Evolutionary conservation across 192 early-diverging fungal genomes (phyloP).

Genomic region (Phlyctochytrium bullatum): DNA sequence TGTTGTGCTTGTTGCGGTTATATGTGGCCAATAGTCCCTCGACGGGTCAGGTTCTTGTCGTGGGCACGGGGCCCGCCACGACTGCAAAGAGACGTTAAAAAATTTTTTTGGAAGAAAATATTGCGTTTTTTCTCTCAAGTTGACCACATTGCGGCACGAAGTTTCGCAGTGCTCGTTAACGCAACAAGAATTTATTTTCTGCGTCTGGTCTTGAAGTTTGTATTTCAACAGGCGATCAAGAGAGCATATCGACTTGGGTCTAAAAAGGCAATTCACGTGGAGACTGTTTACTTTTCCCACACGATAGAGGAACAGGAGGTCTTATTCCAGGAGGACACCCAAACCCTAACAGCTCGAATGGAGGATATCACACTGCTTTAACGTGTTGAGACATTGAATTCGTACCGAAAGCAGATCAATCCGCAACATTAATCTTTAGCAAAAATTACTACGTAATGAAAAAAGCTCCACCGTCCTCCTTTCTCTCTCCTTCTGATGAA

Average conservation of each 20-base stretch:
- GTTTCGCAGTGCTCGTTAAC: conserved; percentile 60
- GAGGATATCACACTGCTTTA: too few species aligned
- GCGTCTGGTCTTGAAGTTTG: conserved; percentile 66
- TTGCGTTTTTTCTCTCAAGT: too few species aligned
- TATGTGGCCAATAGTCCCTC: background rate
- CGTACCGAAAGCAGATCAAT: too few species aligned
- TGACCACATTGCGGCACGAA: conserved; percentile 67
- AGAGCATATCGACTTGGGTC: conserved; percentile 82
- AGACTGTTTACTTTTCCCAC: conserved; percentile 52
- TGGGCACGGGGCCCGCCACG: conserved; percentile 48
- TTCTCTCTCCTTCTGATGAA: too few species aligned
- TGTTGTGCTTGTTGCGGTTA: background rate
- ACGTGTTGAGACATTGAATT: too few species aligned
- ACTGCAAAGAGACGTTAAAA: conserved; percentile 61
- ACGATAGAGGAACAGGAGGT: conserved; percentile 48
- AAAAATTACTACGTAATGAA: too few species aligned
- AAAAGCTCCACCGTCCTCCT: too few species aligned
- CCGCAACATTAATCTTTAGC: too few species aligned
- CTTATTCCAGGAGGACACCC: too few species aligned
- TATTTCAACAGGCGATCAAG: conserved; percentile 80
- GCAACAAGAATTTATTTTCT: conserved; percentile 55
- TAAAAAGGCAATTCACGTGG: conserved; percentile 54
- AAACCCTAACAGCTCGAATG: too few species aligned
- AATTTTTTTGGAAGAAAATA: conserved; percentile 37
- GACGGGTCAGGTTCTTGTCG: background rate